Conservation (phyloP, 2,329 filamentous ascomycete genomes). For the Pezicula neosporulosa region DNA sequence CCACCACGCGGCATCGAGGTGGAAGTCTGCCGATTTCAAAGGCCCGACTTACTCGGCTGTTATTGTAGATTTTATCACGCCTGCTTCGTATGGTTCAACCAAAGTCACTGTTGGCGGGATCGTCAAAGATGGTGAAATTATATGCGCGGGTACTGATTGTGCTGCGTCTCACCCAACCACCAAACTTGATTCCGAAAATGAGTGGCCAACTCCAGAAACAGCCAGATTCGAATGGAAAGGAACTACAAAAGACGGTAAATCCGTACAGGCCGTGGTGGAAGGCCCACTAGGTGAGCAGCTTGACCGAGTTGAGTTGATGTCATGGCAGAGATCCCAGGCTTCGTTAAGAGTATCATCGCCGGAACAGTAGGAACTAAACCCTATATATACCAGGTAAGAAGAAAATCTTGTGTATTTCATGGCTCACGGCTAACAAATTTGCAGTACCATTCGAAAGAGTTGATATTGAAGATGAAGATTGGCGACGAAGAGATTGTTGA, state of each 20-base stretch:
- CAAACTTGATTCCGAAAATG: constrained; percentile 71
- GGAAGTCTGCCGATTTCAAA: constrained; percentile 95
- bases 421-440: constrained; percentile 19
- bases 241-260: constrained; percentile 71
- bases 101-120: constrained; percentile 80
- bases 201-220: constrained; percentile 83
- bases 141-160: constrained; percentile 66
- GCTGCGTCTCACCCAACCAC: constrained; percentile 66
- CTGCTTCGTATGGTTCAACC: constrained; percentile 85
- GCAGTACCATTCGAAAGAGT: constrained; percentile 66
- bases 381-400: constrained; percentile 88
- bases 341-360: constrained; percentile 91
- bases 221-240: constrained; percentile 77
- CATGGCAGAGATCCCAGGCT: constrained; percentile 93
- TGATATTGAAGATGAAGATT: constrained; percentile 78
- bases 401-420: constrained; percentile 4
- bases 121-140: constrained; percentile 74
- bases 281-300: constrained; percentile 64
- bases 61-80: constrained; percentile 95
- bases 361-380: constrained; percentile 88
- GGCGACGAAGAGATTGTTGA: constrained; percentile 77
- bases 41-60: constrained; percentile 81
- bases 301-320: constrained; percentile 88
- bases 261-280: constrained; percentile 66
- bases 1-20: constrained; percentile 86